A percentile compares a stretch with the other conserved stretches of the same genome.
Conservation (phyloP, 2,329 filamentous ascomycete genomes). For the Fusarium oxysporum region DNA sequence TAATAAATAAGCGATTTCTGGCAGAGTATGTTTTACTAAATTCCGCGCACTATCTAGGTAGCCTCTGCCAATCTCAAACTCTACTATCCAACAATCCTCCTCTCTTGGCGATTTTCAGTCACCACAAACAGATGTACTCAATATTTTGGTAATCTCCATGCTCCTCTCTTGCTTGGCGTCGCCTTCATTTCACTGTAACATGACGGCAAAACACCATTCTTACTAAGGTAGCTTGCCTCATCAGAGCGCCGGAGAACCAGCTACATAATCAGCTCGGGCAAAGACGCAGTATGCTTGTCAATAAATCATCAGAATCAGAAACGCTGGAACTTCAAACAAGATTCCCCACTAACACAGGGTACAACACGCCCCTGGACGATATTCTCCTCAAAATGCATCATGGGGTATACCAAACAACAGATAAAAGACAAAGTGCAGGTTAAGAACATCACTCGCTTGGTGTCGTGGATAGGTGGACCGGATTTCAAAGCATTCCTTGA, state of each 20-base stretch:
- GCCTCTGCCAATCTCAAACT: background rate
- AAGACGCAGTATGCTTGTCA: slow-evolving; percentile 15
- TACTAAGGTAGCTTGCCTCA: background rate
- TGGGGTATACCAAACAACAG: slow-evolving; percentile 43
- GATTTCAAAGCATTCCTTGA: background rate
- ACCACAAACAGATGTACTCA: background rate
- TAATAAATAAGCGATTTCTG: slow-evolving; percentile 4
- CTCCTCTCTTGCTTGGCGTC: background rate
- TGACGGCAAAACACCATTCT: background rate
- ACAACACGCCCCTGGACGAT: slow-evolving; percentile 18
- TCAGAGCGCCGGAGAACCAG: background rate
- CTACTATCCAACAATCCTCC: background rate
- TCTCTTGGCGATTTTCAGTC: background rate
- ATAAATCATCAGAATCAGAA: slow-evolving; percentile 23
- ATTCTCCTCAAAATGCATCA: slow-evolving; percentile 40
- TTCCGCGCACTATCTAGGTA: background rate
- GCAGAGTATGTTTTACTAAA: background rate
- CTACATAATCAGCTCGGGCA: slow-evolving; percentile 7
- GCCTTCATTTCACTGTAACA: background rate
- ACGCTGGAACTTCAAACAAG: slow-evolving; percentile 31
- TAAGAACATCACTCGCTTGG: slow-evolving; percentile 23
- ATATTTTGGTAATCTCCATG: background rate
- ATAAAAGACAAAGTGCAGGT: slow-evolving; percentile 14
- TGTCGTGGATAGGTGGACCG: slow-evolving; percentile 6
- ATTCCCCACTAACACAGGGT: slow-evolving; percentile 16